Base-by-base conservation (phyloP, 768 basidiomycete species). In the Phanerodontia chrysosporium region DNA sequence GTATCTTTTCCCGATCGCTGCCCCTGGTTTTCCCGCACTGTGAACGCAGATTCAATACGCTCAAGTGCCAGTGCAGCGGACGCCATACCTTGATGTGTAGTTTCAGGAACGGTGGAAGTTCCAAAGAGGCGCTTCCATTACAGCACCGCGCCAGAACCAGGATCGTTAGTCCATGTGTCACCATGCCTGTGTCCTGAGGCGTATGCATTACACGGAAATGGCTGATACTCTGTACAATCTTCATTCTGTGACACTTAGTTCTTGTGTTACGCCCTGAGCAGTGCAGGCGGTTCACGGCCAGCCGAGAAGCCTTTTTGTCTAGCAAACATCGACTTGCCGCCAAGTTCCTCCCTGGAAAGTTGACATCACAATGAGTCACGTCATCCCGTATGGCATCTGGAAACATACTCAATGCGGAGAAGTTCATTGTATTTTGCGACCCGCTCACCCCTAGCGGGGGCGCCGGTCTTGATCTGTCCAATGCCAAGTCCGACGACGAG, bases 401-500 rank as follows among this genome's bases (percentile, higher is more conserved):
- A 32, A 22, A 80, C 89, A 69, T 74, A 93, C 87, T 93, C 90
- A 62, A 95, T 95, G 67, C 94, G 90, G 71, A 96, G 81, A 55
- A 96, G 78, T 30, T 83, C 78, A 70, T 95, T 95, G 83, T 94
- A 92, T 76, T 95, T 95, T 69, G 92, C 93, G 29, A 98, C 90
- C 78, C 97, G 96, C 80, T 98, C 96, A 67, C 87, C 90, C 63
- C 95, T 84, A 62, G 93, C 94, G 30, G 95, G 96, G 42, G 95
- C 95, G 77, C 96, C 96, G 48, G 96, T 96, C 88, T 99, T 98
- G 83, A 98, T 97, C 76, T 96, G 90, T 63, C 95, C 95, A 59
- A 82, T 83, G 64, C 89, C 88, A 65, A 98, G 92, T 49, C 91
- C 96, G 66, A 98, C 95, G 62, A 87, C 85, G 64, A 98, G 87